Base-by-base conservation (phyloP, 495 filamentous ascomycete species). In the Podospora australis region DNA sequence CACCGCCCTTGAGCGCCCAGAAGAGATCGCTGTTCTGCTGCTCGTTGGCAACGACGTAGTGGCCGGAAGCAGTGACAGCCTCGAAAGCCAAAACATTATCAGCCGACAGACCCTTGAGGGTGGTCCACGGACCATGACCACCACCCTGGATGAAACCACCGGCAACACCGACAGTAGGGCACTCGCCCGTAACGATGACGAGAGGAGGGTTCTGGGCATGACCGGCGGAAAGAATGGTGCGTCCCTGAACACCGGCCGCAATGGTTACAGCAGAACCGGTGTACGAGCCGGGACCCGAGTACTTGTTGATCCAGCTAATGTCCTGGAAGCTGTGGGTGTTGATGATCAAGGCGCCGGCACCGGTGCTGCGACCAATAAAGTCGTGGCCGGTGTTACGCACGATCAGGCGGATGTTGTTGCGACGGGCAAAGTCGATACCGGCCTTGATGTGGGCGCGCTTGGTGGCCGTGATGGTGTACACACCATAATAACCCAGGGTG, bases 341-440 rank as follows among this genome's bases (percentile, higher is more conserved):
- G 48, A 86, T 67, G 39, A 73, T 63, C 17, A 86, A 57, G 0
- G 78, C 64, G 23, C 78, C 77, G 28, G 68, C 72, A 48, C 79
- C 80, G 9, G 67, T 70, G 6, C 71, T 74, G 47, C 75, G 76
- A 44, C 79, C 78, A 24, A 68, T 63, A 58, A 73, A 67, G 48
- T 75, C 77, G 48, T 81, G 78, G 9, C 81, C 81, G 0, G 80
- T 83, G 51, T 82, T 83, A 19, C 78, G 71, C 19, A 85, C 64
- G 21, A 83, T 68, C 6, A 84, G 57, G 19, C 80, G 73, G 43
- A 85, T 70, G 50, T 79, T 79, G 41, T 77, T 67, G 24, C 68
- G 42, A 0, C 67, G 65, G 6, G 76, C 77, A 40, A 81, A 82
- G 24, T 68, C 63, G n/a, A 83, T 57, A 1, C 67, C 72, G 6